Evolutionary conservation across 257 asterid genomes (phyloP).

Genomic region (Solanum medicagineum): DNA sequence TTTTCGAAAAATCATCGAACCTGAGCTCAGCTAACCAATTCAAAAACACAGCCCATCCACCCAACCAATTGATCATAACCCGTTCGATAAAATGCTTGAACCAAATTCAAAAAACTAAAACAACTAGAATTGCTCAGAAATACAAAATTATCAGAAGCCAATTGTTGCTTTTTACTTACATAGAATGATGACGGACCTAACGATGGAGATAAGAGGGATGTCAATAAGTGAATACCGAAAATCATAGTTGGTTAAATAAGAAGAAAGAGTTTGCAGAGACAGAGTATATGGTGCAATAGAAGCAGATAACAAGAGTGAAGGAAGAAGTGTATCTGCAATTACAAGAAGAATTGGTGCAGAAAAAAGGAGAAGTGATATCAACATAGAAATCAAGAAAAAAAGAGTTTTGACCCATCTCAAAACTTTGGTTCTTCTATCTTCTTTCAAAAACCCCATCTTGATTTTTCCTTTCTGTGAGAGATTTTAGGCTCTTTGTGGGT

Average conservation of each 20-base stretch:
- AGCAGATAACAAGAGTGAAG: slow-evolving; percentile 72
- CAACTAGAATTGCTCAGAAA: background rate
- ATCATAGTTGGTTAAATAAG: slow-evolving; percentile 51
- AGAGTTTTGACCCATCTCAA: slow-evolving; percentile 74
- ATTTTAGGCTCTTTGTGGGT: background rate
- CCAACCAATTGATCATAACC: background rate
- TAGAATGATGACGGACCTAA: slow-evolving; percentile 70
- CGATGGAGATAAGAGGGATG: slow-evolving; percentile 68
- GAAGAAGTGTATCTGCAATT: slow-evolving; percentile 76
- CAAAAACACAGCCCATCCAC: background rate
- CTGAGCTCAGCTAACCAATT: background rate
- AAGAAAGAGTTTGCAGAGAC: slow-evolving; percentile 18
- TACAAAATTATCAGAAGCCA: background rate
- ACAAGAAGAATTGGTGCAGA: slow-evolving; percentile 70
- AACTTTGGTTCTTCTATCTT: slow-evolving; percentile 33
- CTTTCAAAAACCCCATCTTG: slow-evolving; percentile 48
- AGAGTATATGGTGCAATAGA: slow-evolving; percentile 33
- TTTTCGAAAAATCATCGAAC: background rate
- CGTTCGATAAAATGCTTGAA: background rate
- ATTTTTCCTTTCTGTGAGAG: background rate
- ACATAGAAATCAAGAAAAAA: slow-evolving; percentile 57
- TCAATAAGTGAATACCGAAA: slow-evolving; percentile 82
- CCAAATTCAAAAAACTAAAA: background rate
- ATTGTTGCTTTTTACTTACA: slow-evolving; percentile 29
- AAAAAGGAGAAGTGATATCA: slow-evolving; percentile 54